phyloP scores from a whole-genome alignment of 768 basidiomycete species.

The Mycena rebaudengoi region DNA sequence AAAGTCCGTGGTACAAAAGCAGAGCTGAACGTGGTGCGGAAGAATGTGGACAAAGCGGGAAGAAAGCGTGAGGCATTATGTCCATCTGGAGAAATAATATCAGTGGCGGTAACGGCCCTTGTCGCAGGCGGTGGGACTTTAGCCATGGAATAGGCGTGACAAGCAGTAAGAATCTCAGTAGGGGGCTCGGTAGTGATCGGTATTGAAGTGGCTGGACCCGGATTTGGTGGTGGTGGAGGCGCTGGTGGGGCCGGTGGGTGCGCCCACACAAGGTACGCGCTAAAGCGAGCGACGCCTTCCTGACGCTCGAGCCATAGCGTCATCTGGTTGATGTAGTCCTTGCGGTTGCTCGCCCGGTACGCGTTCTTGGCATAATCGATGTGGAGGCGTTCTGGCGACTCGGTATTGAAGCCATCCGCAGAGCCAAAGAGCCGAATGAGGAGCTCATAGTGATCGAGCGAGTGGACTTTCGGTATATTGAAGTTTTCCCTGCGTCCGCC shows the following conservation, averaged over 20 bases:
- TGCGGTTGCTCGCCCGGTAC: conserved; percentile 32
- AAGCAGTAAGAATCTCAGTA: neutral
- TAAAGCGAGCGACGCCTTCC: conserved; percentile 28
- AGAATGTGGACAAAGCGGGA: neutral
- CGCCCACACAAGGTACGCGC: neutral
- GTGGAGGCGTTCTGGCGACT: conserved; percentile 44
- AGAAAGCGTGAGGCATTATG: neutral
- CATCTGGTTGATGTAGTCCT: conserved; percentile 45
- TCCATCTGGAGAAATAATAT: conserved; percentile 8
- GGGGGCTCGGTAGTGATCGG: neutral
- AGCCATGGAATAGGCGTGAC: neutral
- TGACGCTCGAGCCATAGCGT: conserved; percentile 39
- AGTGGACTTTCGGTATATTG: conserved; percentile 47
- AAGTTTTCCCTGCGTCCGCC: conserved; percentile 35
- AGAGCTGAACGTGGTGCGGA: neutral
- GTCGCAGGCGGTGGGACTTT: conserved; percentile 1
- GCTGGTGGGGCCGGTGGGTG: neutral
- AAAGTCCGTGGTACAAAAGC: neutral
- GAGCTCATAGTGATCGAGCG: conserved; percentile 34
- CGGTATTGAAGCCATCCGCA: conserved; percentile 39
- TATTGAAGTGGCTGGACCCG: too few relatives aligned
- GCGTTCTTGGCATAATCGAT: conserved; percentile 48
- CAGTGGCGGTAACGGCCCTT: neutral
- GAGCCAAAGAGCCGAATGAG: conserved; percentile 33
- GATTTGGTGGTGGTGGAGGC: too few relatives aligned